Evolutionary conservation across 1,139 yeast genomes (phyloP).

Genomic region (Kodamaea arcana): DNA sequence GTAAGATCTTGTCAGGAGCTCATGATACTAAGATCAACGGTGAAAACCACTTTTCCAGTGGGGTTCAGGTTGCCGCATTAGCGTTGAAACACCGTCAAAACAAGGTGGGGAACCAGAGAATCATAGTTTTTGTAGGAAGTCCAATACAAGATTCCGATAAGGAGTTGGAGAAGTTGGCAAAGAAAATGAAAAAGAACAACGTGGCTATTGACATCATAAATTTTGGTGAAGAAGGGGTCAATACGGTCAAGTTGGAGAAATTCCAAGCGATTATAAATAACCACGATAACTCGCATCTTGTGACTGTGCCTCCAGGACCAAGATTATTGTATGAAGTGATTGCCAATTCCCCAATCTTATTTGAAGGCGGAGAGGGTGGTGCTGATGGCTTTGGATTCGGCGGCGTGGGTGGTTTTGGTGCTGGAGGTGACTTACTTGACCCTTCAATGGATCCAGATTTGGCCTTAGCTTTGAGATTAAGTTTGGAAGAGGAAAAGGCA

Average conservation of each 20-base stretch:
- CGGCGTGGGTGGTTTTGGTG: slow-evolving; percentile 46
- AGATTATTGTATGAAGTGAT: slow-evolving; percentile 71
- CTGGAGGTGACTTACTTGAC: slow-evolving; percentile 66
- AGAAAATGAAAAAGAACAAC: slow-evolving; percentile 89
- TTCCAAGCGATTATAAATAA: slow-evolving; percentile 73
- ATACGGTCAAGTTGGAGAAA: slow-evolving; percentile 75
- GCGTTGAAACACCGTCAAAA: slow-evolving; percentile 96
- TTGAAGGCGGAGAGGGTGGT: slow-evolving; percentile 52
- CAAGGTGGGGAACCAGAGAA: slow-evolving; percentile 86
- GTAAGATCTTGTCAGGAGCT: slow-evolving; percentile 81
- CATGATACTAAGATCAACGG: slow-evolving; percentile 81
- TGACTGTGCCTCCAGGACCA: slow-evolving; percentile 88
- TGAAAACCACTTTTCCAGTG: slow-evolving; percentile 64
- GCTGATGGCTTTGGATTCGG: slow-evolving; percentile 29
- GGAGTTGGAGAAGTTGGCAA: slow-evolving; percentile 80
- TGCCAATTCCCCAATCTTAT: slow-evolving; percentile 64
- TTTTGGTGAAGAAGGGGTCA: slow-evolving; percentile 83
- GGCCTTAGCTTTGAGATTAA: slow-evolving; percentile 86
- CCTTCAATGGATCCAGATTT: slow-evolving; percentile 96
- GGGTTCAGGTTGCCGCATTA: slow-evolving; percentile 94
- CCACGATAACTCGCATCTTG: slow-evolving; percentile 78
- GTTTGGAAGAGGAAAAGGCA: slow-evolving; percentile 77
- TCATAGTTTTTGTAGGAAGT: slow-evolving; percentile 84
- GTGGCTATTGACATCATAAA: slow-evolving; percentile 87
- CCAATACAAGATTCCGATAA: slow-evolving; percentile 71